Percentiles rank a stretch among this genome's conserved stretches.
These are phyloP conservation scores for Amanita rubescens DNA, from an alignment of 768 basidiomycete genomes.

Conservation along the genomic window DNA sequence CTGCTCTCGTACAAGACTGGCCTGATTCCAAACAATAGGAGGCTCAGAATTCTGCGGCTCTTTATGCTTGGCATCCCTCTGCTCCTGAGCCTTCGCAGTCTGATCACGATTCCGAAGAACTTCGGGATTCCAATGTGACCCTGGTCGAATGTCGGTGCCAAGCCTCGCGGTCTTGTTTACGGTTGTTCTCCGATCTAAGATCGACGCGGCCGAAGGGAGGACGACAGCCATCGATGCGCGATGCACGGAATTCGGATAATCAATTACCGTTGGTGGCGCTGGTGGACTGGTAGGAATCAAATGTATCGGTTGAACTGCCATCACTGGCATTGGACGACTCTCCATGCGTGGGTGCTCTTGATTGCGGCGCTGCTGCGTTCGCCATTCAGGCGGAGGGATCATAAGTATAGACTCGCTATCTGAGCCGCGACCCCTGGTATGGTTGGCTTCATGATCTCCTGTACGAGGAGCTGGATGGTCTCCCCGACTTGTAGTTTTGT, in stretches of 20 bases:
- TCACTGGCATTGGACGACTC: background rate
- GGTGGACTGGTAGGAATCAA: background rate
- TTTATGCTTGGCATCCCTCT: background rate
- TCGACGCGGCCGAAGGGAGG: background rate
- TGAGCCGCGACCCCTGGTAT: background rate
- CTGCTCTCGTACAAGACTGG: background rate
- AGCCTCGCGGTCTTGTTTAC: background rate
- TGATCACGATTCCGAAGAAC: background rate
- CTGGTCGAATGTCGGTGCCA: background rate
- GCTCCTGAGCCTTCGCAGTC: background rate
- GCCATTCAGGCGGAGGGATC: constrained; percentile 6
- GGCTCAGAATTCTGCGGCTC: background rate
- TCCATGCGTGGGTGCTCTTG: background rate
- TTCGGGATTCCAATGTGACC: background rate
- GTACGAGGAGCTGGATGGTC: background rate
- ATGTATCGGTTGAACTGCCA: background rate
- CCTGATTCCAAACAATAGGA: constrained; percentile 1
- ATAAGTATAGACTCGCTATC: constrained; percentile 2
- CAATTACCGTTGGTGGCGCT: constrained; percentile 1
- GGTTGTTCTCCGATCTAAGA: background rate
- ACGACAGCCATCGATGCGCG: background rate
- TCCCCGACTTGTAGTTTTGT: background rate
- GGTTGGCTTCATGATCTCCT: background rate
- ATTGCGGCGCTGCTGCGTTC: background rate
- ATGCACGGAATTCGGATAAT: constrained; percentile 3